Percentiles rank a stretch among this genome's conserved stretches.
Conservation (phyloP, 2,329 filamentous ascomycete genomes). For the Arthrobotrys sphaeroides region DNA sequence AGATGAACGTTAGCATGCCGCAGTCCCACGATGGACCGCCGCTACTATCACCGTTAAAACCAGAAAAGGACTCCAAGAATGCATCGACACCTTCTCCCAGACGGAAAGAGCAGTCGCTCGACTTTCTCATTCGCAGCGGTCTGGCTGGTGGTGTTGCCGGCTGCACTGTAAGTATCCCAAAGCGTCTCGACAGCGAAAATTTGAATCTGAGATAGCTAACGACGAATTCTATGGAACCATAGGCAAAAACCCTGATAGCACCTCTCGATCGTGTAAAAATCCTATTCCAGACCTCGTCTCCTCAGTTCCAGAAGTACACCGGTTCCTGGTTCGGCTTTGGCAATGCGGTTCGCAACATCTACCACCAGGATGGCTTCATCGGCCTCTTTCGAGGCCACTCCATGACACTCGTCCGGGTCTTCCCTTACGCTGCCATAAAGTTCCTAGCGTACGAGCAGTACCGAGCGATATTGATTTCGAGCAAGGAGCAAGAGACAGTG, state of each 20-base stretch:
- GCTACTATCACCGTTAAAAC: slow-evolving; percentile 24
- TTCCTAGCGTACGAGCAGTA: slow-evolving; percentile 98
- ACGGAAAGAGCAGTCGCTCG: slow-evolving; percentile 62
- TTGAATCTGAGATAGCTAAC: not conserved
- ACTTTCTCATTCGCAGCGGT: slow-evolving; percentile 84
- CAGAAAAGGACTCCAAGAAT: slow-evolving; percentile 12
- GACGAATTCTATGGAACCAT: slow-evolving; percentile 15
- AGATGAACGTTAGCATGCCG: slow-evolving; percentile 53
- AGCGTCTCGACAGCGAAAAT: not conserved
- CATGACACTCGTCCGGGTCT: slow-evolving; percentile 90
- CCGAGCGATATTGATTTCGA: slow-evolving; percentile 77
- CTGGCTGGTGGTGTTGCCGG: slow-evolving; percentile 89
- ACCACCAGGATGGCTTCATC: slow-evolving; percentile 73
- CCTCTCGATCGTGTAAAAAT: slow-evolving; percentile 98
- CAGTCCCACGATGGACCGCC: slow-evolving; percentile 52
- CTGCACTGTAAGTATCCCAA: slow-evolving; percentile 75
- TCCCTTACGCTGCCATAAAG: slow-evolving; percentile 97
- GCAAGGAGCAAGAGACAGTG: slow-evolving; percentile 78
- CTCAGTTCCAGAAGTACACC: slow-evolving; percentile 90
- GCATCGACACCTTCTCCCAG: not conserved
- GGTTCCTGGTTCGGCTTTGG: slow-evolving; percentile 86
- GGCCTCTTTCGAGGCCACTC: slow-evolving; percentile 95
- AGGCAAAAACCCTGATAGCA: slow-evolving; percentile 95
- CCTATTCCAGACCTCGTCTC: slow-evolving; percentile 94
- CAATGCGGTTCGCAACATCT: slow-evolving; percentile 85